Evolutionary conservation across 192 early-diverging fungal species (phyloP), one percentile per base, ranked within the genome.

Genomic region (Pilobolus umbonatus): DNA sequence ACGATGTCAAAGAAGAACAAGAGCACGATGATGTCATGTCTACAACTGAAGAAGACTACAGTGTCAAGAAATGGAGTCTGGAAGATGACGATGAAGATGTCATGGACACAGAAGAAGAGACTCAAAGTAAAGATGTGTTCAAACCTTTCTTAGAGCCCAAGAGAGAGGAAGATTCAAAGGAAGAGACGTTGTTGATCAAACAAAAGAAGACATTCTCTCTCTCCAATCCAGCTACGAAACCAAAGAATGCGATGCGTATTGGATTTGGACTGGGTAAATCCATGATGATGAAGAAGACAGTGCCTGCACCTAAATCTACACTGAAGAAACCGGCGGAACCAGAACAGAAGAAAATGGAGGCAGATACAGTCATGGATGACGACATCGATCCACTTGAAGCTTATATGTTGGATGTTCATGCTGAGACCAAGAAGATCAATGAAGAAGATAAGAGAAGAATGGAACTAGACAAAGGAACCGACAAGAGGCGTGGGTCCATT

Each of bases 351-450:
- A 43, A 45, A 26, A 24, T 54, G 17, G 29, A 59, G 17, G 58
- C 43, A 10, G 67, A 76, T 22, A 47, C 35, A 10, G 43, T 54
- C 1, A 71, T 79, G 49, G 78, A 83, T 22, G 71, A 81, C 9
- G 88, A 85, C 8, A 63, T 74, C 5, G 89, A 91, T 46, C 78
- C 88, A 5, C 56, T 91, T 15, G 95, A 98, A 51, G 89, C 86
- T 22, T 98, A 80, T 64, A 98, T 98, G 95, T 79, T 82, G 22
- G 83, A 83, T 67, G 91, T 97, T 5, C 82, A 68, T 25, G 76
- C 83, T 1, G 85, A 92, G 48, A 81, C 86, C n/a, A 72, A 80
- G 25, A 75, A 86, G 49, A 63, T 90, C 31, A 80, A 84, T 25
- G 76, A 89, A 59, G 76, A 85, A 40, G 82, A 87, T 51, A 59